These are phyloP conservation scores for Acer negundo DNA, from an alignment of 345 rosid genomes.

Conservation along the genomic window DNA sequence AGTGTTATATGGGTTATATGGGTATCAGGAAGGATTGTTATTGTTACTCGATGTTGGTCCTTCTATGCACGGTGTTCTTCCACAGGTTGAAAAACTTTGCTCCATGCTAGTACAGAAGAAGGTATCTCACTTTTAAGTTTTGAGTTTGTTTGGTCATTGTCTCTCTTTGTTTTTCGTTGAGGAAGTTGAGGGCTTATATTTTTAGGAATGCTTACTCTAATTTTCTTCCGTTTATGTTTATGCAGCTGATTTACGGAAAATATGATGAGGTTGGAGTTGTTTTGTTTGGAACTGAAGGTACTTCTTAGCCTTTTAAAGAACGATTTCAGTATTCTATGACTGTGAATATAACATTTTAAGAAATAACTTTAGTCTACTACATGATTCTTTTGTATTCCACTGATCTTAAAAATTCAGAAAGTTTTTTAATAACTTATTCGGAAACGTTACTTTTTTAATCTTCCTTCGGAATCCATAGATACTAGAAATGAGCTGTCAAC, in stretches of 20 bases:
- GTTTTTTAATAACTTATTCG: background rate
- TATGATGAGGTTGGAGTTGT: conserved; percentile 84
- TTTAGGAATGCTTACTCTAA: background rate
- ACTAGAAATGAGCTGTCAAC: conserved; percentile 73
- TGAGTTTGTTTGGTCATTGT: background rate
- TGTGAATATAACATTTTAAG: background rate
- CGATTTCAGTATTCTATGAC: background rate
- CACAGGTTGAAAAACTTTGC: conserved; percentile 65
- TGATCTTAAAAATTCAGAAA: background rate
- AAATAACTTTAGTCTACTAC: background rate
- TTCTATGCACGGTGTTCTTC: conserved; percentile 67
- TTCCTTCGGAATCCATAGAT: conserved; percentile 40
- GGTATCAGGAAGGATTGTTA: conserved; percentile 69
- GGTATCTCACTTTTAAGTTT: conserved; percentile 35
- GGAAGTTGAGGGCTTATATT: background rate
- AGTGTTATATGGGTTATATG: background rate
- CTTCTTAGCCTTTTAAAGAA: conserved; percentile 2
- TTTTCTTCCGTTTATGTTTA: conserved; percentile 14
- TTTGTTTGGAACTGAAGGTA: conserved; percentile 86
- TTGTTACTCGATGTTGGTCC: conserved; percentile 88
- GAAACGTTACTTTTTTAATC: conserved; percentile 4
- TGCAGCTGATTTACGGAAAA: conserved; percentile 76
- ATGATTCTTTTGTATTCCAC: background rate
- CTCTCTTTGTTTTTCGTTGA: background rate
- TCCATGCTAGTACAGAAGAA: conserved; percentile 75